phyloP scores from a whole-genome alignment of 139 green algal genomes.

The Pseudopediastrum boryanum region DNA sequence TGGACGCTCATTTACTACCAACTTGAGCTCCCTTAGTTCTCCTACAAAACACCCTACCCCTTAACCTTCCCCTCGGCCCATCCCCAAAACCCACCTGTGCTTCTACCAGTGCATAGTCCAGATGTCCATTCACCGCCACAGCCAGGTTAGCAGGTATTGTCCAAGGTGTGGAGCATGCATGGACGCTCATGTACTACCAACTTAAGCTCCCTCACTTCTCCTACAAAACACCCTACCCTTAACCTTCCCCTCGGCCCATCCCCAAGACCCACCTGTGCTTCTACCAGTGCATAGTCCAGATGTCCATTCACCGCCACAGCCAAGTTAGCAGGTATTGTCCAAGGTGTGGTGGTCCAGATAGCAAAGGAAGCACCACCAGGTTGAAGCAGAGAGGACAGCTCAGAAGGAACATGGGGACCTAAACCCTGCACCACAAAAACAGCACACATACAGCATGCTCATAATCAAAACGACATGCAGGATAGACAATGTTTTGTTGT shows the following conservation, averaged over 20 bases:
- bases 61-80: too few relatives aligned
- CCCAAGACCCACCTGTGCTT: constrained; percentile 12
- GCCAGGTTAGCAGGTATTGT: constrained; percentile 98
- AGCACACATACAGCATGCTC: constrained; percentile 4
- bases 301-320: constrained; percentile 94
- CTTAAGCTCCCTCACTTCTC: too few relatives aligned
- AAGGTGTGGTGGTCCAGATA: constrained; percentile 99
- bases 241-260: too few relatives aligned
- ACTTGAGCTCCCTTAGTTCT: too few relatives aligned
- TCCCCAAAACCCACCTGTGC: constrained; percentile 15
- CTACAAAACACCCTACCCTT: too few relatives aligned
- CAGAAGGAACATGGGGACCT: constrained; percentile 4
- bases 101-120: constrained; percentile 78
- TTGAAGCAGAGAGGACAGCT: neutral
- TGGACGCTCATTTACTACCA: too few relatives aligned
- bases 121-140: constrained; percentile 91
- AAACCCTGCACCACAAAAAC: neutral
- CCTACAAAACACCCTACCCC: too few relatives aligned
- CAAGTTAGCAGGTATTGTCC: constrained; percentile 98
- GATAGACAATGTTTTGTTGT: too few relatives aligned
- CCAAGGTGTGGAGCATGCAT: constrained; percentile 98
- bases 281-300: constrained; percentile 79
- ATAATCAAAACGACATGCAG: too few relatives aligned
- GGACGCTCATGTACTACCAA: too few relatives aligned
- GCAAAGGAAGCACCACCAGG: constrained; percentile 63